phyloP scores from a whole-genome alignment of 768 basidiomycete species.

The Daedalea quercina region DNA sequence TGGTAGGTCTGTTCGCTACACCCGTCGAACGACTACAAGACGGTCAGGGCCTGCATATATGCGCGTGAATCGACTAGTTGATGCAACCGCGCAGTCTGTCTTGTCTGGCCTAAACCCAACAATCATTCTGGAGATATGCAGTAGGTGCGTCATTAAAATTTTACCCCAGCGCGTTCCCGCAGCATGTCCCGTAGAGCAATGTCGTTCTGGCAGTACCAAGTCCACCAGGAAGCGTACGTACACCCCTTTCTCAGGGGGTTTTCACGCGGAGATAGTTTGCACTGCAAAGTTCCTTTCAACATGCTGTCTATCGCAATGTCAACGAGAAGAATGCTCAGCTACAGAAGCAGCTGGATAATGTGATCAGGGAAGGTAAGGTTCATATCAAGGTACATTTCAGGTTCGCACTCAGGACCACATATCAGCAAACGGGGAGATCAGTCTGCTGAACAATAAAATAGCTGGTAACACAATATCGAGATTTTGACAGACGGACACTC shows the following conservation, averaged over 20 bases:
- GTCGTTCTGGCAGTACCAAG: conserved; percentile 89
- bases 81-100: conserved; percentile 52
- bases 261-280: background rate
- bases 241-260: background rate
- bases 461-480: conserved; percentile 37
- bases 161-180: background rate
- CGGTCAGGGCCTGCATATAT: conserved; percentile 47
- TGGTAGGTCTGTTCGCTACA: conserved; percentile 74
- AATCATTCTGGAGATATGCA: conserved; percentile 75
- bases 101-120: conserved; percentile 75
- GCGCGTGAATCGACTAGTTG: background rate
- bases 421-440: conserved; percentile 73
- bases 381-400: background rate
- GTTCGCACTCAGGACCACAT: background rate
- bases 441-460: conserved; percentile 61
- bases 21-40: conserved; percentile 89
- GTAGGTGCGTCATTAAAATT: conserved; percentile 38
- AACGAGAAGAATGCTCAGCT: conserved; percentile 79
- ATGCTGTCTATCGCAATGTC: conserved; percentile 72
- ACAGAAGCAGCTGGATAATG: conserved; percentile 82
- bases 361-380: conserved; percentile 69
- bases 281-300: conserved; percentile 64
- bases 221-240: conserved; percentile 73
- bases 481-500: background rate
- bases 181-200: conserved; percentile 43